Evolutionary conservation across 192 early-diverging fungal genomes (phyloP).

Genomic region (Entophlyctis luteolus): DNA sequence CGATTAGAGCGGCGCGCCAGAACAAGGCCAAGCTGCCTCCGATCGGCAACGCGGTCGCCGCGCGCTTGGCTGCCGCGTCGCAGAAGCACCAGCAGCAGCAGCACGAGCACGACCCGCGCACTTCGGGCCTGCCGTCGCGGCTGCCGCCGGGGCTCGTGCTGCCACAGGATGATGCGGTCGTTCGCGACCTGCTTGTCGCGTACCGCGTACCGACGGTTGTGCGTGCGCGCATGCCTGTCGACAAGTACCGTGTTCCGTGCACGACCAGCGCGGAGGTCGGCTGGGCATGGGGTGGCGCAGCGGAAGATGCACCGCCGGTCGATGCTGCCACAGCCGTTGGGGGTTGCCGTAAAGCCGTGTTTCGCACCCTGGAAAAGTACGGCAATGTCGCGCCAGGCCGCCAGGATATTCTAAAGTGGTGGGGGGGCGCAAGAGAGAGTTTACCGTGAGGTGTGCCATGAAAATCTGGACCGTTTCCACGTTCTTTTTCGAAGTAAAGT

Average conservation of each 20-base stretch:
- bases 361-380: slow-evolving; percentile 42
- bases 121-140: slow-evolving; percentile 48
- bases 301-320: neutral
- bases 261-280: slow-evolving; percentile 49
- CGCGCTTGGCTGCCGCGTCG: neutral
- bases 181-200: slow-evolving; percentile 40
- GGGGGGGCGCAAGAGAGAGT: slow-evolving; percentile 39
- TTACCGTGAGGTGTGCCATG: slow-evolving; percentile 33
- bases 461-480: too few relatives aligned
- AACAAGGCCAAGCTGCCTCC: neutral
- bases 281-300: slow-evolving; percentile 40
- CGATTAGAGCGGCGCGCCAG: neutral
- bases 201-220: slow-evolving; percentile 43
- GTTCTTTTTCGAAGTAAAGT: too few relatives aligned
- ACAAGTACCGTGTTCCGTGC: slow-evolving; percentile 47
- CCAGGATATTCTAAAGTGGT: slow-evolving; percentile 44
- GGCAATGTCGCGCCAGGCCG: slow-evolving; percentile 36
- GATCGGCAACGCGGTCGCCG: neutral
- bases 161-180: slow-evolving; percentile 27
- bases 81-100: neutral
- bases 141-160: slow-evolving; percentile 38
- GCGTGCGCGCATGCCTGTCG: slow-evolving; percentile 29
- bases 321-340: slow-evolving; percentile 9
- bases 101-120: slow-evolving; percentile 9
- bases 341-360: neutral